These are phyloP conservation scores for Fremontodendron californicum DNA, from an alignment of 345 rosid genomes.

Conservation along the genomic window DNA sequence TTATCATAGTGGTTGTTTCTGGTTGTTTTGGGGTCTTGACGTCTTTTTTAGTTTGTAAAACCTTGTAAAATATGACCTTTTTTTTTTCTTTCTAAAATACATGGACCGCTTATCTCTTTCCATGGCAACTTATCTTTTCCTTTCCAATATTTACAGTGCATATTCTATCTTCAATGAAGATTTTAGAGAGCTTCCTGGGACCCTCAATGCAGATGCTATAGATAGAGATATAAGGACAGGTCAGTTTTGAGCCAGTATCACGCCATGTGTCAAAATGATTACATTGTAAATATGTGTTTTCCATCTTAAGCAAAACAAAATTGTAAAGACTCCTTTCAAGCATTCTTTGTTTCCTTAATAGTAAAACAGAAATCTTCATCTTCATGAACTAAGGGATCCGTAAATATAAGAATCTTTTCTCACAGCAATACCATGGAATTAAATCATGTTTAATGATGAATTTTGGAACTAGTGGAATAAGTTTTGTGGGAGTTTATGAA, in stretches of 20 bases:
- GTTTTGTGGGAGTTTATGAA: background rate
- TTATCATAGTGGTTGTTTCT: background rate
- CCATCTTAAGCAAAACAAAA: background rate
- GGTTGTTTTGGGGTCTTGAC: background rate
- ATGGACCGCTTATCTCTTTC: background rate
- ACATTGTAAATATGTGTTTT: constrained; percentile 1
- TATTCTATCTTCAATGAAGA: constrained; percentile 85
- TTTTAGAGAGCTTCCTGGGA: constrained; percentile 89
- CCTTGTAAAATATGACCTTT: background rate
- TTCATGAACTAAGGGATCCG: background rate
- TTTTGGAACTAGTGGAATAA: background rate
- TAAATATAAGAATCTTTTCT: background rate
- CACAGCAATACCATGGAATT: background rate
- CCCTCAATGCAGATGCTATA: constrained; percentile 73
- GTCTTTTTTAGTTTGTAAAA: background rate
- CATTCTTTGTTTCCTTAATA: background rate
- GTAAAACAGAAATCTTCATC: background rate
- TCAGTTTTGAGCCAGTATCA: too few species aligned
- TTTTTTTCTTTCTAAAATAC: too few species aligned
- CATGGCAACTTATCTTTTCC: background rate
- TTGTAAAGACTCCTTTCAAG: background rate
- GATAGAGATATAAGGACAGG: constrained; percentile 76
- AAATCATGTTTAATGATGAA: background rate
- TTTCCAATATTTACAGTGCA: constrained; percentile 42
- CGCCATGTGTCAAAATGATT: background rate